phyloP scores from a whole-genome alignment of 73 alveolate species.

The Halteria grandinella region DNA sequence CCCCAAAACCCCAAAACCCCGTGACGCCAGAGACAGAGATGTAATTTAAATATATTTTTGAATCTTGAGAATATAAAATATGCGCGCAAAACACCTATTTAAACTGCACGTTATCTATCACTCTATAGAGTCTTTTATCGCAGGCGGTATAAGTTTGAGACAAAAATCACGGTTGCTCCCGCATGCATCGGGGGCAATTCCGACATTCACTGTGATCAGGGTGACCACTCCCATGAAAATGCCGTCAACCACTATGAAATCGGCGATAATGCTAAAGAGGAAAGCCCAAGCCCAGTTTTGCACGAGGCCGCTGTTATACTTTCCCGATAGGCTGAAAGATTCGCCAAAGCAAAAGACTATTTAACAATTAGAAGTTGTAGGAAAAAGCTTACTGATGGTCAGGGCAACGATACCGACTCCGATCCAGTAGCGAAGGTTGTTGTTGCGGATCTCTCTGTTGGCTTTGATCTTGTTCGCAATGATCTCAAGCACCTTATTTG shows the following conservation, averaged over 20 bases:
- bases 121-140: slow-evolving; percentile 38
- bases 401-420: slow-evolving; percentile 12
- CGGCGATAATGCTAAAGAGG: slow-evolving; percentile 25
- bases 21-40: no score
- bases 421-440: slow-evolving; percentile 8
- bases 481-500: background rate
- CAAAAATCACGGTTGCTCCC: slow-evolving; percentile 33
- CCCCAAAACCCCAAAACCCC: no score
- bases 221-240: background rate
- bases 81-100: no score
- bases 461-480: background rate
- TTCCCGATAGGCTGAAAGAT: background rate
- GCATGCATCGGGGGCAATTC: slow-evolving; percentile 45
- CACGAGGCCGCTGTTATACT: background rate
- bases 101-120: no score
- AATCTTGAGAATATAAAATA: no score
- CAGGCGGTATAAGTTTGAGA: background rate
- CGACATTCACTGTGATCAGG: slow-evolving; percentile 7
- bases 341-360: background rate
- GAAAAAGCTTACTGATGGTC: no score
- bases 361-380: no score
- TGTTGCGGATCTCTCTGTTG: slow-evolving; percentile 6
- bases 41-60: no score
- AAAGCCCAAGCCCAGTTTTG: slow-evolving; percentile 45
- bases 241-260: slow-evolving; percentile 19